These are phyloP conservation scores for Populus tremula DNA, from an alignment of 345 rosid species.

Conservation along the genomic window DNA sequence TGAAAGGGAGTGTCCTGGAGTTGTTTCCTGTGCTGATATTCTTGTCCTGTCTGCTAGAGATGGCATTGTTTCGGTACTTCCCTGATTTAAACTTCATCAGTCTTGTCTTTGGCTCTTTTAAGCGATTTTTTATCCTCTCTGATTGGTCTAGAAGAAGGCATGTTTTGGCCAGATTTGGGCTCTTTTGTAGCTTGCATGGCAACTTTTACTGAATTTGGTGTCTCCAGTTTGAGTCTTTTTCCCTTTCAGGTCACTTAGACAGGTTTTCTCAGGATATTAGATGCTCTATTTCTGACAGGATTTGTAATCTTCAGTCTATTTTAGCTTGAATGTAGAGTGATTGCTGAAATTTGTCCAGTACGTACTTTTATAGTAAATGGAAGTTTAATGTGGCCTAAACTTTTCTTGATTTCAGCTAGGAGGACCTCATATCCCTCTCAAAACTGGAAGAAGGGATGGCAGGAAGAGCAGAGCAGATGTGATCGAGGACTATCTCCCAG, in stretches of 20 bases:
- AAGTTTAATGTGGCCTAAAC: not conserved
- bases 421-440: conserved; percentile 83
- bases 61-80: conserved; percentile 66
- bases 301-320: too few species aligned
- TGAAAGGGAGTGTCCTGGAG: conserved; percentile 92
- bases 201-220: not conserved
- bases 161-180: not conserved
- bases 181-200: too few species aligned
- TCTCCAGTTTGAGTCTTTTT: not conserved
- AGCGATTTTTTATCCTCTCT: not conserved
- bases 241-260: too few species aligned
- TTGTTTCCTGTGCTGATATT: conserved; percentile 85
- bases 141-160: not conserved
- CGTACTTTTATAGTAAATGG: too few species aligned
- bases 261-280: too few species aligned
- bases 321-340: too few species aligned
- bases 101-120: not conserved
- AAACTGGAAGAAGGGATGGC: conserved; percentile 94
- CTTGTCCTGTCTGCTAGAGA: conserved; percentile 87
- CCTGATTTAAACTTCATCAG: not conserved
- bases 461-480: conserved; percentile 77
- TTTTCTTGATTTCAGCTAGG: conserved; percentile 54
- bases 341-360: too few species aligned
- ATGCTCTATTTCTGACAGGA: not conserved
- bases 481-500: conserved; percentile 74